These are phyloP conservation scores for Mycena latifolia DNA, from an alignment of 768 basidiomycete genomes.

Conservation along the genomic window DNA sequence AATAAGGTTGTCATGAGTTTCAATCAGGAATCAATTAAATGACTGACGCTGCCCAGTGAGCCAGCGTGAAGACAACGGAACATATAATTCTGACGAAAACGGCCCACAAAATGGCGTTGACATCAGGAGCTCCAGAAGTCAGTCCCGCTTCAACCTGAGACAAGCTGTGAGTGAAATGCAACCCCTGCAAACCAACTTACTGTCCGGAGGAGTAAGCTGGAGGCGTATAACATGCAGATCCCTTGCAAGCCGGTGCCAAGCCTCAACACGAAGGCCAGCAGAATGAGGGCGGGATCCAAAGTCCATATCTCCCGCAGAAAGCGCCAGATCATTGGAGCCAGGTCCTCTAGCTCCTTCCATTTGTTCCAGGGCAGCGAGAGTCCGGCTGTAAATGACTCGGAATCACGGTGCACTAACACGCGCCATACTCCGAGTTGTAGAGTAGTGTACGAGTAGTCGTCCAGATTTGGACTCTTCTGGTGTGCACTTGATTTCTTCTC, in stretches of 20 bases:
- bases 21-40: too few relatives aligned
- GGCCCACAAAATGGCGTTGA: constrained; percentile 4
- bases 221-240: constrained; percentile 10
- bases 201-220: too few relatives aligned
- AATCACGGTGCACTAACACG: constrained; percentile 4
- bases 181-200: not conserved
- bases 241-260: constrained; percentile 6
- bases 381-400: not conserved
- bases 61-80: too few relatives aligned
- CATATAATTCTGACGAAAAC: too few relatives aligned
- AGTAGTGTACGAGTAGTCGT: too few relatives aligned
- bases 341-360: constrained; percentile 1
- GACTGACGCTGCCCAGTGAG: too few relatives aligned
- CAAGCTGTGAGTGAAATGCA: not conserved
- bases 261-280: not conserved
- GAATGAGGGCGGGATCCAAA: constrained; percentile 6
- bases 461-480: not conserved
- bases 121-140: not conserved
- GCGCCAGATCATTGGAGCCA: too few relatives aligned
- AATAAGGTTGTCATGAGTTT: too few relatives aligned
- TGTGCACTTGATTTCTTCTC: not conserved
- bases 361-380: not conserved
- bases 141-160: constrained; percentile 24
- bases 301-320: too few relatives aligned
- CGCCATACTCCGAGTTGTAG: constrained; percentile 26